Evolutionary conservation across 345 rosid genomes (phyloP), one percentile per base, ranked within the genome.

Genomic region (Barbarea vulgaris): DNA sequence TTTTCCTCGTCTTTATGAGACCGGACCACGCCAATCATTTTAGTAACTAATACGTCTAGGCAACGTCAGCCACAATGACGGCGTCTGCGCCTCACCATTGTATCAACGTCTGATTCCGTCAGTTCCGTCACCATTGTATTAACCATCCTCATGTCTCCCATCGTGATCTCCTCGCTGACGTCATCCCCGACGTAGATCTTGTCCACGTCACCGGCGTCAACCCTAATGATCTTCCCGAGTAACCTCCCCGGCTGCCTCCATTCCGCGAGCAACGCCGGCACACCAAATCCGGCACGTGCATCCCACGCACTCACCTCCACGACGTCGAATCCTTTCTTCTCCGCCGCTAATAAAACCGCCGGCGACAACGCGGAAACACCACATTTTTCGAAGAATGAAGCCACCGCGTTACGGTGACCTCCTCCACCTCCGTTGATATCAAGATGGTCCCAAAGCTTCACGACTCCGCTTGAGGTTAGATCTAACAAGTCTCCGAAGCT

Each of bases 131-230:
- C 83, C 74, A 31, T 67, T 44, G 19, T n/a, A 44, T 44, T 70
- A 18, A 57, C 80, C 56, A 80, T 93, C 73, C 96, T 83, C 80
- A 88, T 50, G 14, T 93, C 98, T 13, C 85, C 89, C 1, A 88
- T 86, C 51, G 77, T 77, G 61, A 84, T 64, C 69, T 72, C 80
- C 10, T 78, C 72, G 7, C 59, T 72, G 63, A 83, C 84, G 41
- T 78, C 78, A 75, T 83, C 84, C 7, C 81, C 78, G 19, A 91
- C 79, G 81, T 79, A 81, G n/a, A 88, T 73, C 76, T 84, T 83
- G 76, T 71, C 78, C 7, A 75, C 70, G 63, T 80, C 83, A 24
- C 83, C 82, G 1, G 25, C 64, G 2, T 56, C 41, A 44, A 87
- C 80, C 1, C 76, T 75, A 0, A 70, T 69, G 9, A 80, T 64